Percentiles rank a stretch among this genome's conserved stretches.
These are phyloP conservation scores for Cercophora scortea DNA, from an alignment of 495 filamentous ascomycete species.

Conservation along the genomic window DNA sequence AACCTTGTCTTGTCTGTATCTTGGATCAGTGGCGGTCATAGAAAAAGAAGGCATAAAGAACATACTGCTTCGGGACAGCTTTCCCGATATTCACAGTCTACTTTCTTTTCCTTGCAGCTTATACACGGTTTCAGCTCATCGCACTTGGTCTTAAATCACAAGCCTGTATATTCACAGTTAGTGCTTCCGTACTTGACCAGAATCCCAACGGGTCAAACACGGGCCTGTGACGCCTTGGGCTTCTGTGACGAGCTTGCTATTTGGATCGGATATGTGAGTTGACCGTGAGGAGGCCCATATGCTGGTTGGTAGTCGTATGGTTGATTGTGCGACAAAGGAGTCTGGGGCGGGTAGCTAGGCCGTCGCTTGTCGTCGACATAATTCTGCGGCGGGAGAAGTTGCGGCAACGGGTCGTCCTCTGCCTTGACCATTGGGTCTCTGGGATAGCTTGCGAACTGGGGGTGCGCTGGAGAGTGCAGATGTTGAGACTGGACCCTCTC, in stretches of 20 bases:
- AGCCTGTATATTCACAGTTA: conserved; percentile 38
- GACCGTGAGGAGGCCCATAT: conserved; percentile 18
- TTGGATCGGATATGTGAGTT: conserved; percentile 24
- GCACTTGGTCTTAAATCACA: conserved; percentile 69
- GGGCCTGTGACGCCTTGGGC: conserved; percentile 45
- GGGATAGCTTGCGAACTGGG: conserved; percentile 29
- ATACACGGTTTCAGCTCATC: conserved; percentile 57
- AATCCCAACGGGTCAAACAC: conserved; percentile 5
- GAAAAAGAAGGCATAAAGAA: conserved; percentile 3
- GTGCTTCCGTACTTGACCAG: conserved; percentile 2
- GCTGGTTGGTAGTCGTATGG: conserved; percentile 34
- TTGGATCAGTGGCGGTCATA: conserved; percentile 7
- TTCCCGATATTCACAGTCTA: conserved; percentile 59
- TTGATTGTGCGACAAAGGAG: conserved; percentile 33
- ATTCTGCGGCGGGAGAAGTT: conserved; percentile 24
- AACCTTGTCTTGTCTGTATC: conserved; percentile 43
- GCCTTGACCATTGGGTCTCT: conserved; percentile 43
- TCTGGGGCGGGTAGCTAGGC: conserved; percentile 37
- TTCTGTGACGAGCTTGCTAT: conserved; percentile 31
- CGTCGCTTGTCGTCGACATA: conserved; percentile 35
- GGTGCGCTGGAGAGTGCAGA: conserved; percentile 39
- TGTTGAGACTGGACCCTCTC: conserved; percentile 23
- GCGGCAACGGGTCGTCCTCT: conserved; percentile 39
- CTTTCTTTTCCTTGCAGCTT: conserved; percentile 48
- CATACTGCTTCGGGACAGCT: conserved; percentile 60